Evolutionary conservation across 169 alveolate genomes (phyloP).

Genomic region (Plasmodium vivax): DNA sequence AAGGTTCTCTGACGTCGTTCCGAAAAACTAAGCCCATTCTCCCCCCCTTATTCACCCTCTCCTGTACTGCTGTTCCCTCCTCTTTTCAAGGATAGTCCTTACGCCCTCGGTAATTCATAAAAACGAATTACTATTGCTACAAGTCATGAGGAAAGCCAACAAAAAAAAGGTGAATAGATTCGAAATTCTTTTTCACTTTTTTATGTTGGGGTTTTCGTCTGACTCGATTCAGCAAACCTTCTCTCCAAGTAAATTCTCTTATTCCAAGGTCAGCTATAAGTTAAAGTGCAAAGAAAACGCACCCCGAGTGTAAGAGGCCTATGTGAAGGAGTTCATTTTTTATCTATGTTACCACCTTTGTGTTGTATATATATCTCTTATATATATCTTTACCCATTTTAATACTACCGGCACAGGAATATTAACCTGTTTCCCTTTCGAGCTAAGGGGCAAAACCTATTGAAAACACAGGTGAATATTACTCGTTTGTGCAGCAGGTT

Average conservation of each 20-base stretch:
- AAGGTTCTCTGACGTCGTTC: too few relatives aligned
- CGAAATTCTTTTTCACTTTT: too few relatives aligned
- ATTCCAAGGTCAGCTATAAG: slow-evolving; percentile 88
- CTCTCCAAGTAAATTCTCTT: slow-evolving; percentile 90
- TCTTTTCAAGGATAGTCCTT: slow-evolving; percentile 69
- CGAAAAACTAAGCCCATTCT: too few relatives aligned
- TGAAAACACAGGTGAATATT: neutral
- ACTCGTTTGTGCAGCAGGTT: slow-evolving; percentile 57
- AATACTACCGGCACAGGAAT: slow-evolving; percentile 92
- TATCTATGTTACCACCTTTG: slow-evolving; percentile 37
- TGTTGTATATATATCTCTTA: neutral
- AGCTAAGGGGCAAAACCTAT: slow-evolving; percentile 23
- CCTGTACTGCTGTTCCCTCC: slow-evolving; percentile 64
- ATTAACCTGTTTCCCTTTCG: slow-evolving; percentile 92
- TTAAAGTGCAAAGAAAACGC: slow-evolving; percentile 93
- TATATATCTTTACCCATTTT: too few relatives aligned
- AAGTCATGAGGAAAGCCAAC: too few relatives aligned
- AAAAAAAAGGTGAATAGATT: too few relatives aligned
- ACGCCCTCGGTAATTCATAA: slow-evolving; percentile 17
- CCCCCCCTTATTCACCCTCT: neutral
- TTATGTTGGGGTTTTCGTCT: too few relatives aligned
- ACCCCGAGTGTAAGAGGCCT: slow-evolving; percentile 90
- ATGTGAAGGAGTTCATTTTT: slow-evolving; percentile 89
- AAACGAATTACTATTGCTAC: slow-evolving; percentile 61
- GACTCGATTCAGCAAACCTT: slow-evolving; percentile 81